phyloP scores from a whole-genome alignment of 2,329 filamentous ascomycete genomes.

The Lachnum nothofagi region DNA sequence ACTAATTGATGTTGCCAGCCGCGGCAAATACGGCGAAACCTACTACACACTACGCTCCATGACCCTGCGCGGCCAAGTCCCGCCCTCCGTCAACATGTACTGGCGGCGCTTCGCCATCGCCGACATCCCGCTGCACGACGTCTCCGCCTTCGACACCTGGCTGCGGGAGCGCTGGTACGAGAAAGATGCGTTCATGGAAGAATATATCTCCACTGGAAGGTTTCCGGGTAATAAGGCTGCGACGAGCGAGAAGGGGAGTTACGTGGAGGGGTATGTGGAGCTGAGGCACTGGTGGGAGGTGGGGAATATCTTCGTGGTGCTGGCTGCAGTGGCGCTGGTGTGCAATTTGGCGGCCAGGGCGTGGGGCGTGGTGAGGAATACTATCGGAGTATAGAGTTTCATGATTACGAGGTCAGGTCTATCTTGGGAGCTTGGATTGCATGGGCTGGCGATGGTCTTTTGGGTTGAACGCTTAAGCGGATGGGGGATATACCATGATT shows the following conservation, averaged over 20 bases:
- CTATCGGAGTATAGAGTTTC: too few species aligned
- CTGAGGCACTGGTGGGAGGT: constrained; percentile 31
- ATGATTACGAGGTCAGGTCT: too few species aligned
- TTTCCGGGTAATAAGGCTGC: constrained; percentile 53
- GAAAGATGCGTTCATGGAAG: constrained; percentile 83
- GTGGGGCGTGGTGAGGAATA: too few species aligned
- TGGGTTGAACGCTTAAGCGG: too few species aligned
- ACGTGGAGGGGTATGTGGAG: constrained; percentile 33
- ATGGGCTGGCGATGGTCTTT: too few species aligned
- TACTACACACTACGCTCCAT: constrained; percentile 82
- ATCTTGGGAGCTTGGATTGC: too few species aligned
- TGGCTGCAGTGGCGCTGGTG: constrained; percentile 24
- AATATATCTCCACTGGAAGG: constrained; percentile 69
- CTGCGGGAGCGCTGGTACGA: constrained; percentile 81
- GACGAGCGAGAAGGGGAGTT: constrained; percentile 21
- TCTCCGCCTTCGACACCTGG: constrained; percentile 76
- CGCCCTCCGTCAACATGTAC: constrained; percentile 94
- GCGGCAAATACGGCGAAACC: constrained; percentile 80
- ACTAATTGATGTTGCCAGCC: constrained; percentile 37
- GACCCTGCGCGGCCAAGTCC: constrained; percentile 81
- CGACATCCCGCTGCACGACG: constrained; percentile 74
- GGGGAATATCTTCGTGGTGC: constrained; percentile 30
- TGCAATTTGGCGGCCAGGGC: constrained; percentile 14
- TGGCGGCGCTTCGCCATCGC: constrained; percentile 81
- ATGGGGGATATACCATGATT: too few species aligned